Evolutionary conservation across 805 yeast genomes (phyloP), one percentile per base, ranked within the genome.

Genomic region (Candida maris): DNA sequence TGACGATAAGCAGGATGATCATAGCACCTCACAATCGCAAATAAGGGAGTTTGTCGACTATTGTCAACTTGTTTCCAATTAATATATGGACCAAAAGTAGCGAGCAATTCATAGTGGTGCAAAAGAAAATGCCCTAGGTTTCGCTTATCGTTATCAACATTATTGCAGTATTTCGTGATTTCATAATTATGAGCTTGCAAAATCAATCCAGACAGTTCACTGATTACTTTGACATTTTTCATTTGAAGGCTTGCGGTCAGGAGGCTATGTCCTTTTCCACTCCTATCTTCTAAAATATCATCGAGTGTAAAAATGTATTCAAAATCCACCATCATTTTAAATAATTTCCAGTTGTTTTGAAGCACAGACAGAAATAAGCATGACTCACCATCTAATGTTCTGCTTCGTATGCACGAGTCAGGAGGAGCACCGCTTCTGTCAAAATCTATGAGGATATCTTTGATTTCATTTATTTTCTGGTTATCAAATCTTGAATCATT

Each of bases 11-110:
- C 59, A 0, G 74, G 62, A 45, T 84, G 88, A 55, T 88, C 96
- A 58, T 89, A 89, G 45, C 88, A 77, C 37, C 96, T 63, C 45
- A 86, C 78, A 3, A 85, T 60, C 2, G 86, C 72, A 57, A 83
- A 77, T 7, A 91, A 61, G 0, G 97, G 94, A 0, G 97, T 85
- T 48, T 84, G 85, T 0, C 80, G 76, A 41, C 73, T 76, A 9
- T 50, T 44, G 53, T 89, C 97, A 34, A 71, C 71, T 10, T 60
- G 54, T 5, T 65, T 68, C 97, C 97, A 91, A 49, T 85, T 68
- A 4, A 88, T 62, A 29, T 65, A 70, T 1, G 54, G 54, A 0
- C 95, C 94, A 8, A 87, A 55, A 12, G 49, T 52, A 1, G 62
- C 52, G 10, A 86, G 70, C 1, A 84, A 57, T 3, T 67, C 61